Conservation (phyloP, 352 stramenopile species). For the Hyaloperonospora arabidopsidis region DNA sequence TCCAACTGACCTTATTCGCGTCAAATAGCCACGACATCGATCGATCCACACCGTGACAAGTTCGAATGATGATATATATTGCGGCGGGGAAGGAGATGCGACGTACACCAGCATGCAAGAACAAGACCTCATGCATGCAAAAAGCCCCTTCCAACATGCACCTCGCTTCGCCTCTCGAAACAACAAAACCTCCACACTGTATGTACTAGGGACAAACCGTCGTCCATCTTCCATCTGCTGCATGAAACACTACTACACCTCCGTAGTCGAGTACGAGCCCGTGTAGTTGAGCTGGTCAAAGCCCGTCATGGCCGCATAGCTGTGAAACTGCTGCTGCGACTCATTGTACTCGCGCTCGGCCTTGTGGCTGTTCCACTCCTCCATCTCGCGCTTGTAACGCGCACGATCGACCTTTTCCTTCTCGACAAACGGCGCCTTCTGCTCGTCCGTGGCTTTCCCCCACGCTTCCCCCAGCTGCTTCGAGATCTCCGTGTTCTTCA, state of each 20-base stretch:
- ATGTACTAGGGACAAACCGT: too few relatives aligned
- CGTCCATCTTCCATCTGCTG: too few relatives aligned
- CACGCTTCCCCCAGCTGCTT: slow-evolving; percentile 90
- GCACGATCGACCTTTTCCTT: slow-evolving; percentile 87
- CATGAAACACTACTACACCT: slow-evolving; percentile 35
- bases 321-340: slow-evolving; percentile 75
- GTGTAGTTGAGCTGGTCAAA: slow-evolving; percentile 78
- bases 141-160: slow-evolving; percentile 15
- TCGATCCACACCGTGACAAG: slow-evolving; percentile 1
- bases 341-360: slow-evolving; percentile 76
- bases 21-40: too few relatives aligned
- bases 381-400: slow-evolving; percentile 91
- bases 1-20: too few relatives aligned
- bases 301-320: slow-evolving; percentile 70
- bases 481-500: slow-evolving; percentile 95
- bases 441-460: slow-evolving; percentile 84
- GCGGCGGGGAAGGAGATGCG: slow-evolving; percentile 19
- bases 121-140: slow-evolving; percentile 24
- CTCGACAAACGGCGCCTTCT: slow-evolving; percentile 88
- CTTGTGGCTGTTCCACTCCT: slow-evolving; percentile 86
- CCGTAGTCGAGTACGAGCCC: slow-evolving; percentile 61
- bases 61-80: slow-evolving; percentile 19
- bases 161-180: slow-evolving; percentile 3
- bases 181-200: slow-evolving; percentile 2
- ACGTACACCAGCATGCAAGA: slow-evolving; percentile 29